A percentile compares a stretch with the other conserved stretches of the same genome.
phyloP scores from a whole-genome alignment of 2,329 filamentous ascomycete species.

The Aspergillus aculeatus region DNA sequence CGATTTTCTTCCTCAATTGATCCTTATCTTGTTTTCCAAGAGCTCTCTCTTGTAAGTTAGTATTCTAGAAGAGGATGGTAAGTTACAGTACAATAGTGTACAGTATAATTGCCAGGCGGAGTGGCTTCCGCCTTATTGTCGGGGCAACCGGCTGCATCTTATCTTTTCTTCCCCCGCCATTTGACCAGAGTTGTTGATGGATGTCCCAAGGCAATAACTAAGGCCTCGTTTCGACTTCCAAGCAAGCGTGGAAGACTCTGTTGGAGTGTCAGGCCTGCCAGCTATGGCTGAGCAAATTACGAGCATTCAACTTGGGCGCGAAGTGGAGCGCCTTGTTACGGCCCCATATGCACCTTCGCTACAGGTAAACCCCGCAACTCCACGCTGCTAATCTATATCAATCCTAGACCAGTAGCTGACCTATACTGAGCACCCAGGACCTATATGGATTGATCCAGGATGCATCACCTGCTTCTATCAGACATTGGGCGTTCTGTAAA shows the following conservation, averaged over 20 bases:
- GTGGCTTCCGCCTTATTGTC: conserved; percentile 9
- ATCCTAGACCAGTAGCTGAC: conserved; percentile 9
- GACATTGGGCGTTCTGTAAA: conserved; percentile 49
- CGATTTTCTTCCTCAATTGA: too few species aligned
- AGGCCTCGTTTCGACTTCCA: neutral
- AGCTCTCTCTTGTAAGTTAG: too few species aligned
- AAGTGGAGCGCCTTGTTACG: conserved; percentile 49
- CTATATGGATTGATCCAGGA: conserved; percentile 29
- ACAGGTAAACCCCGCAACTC: conserved; percentile 40
- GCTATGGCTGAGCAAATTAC: conserved; percentile 27
- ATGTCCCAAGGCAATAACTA: neutral
- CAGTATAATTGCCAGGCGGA: neutral
- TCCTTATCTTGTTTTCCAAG: too few species aligned
- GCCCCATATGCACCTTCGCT: conserved; percentile 53
- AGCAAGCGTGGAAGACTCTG: neutral
- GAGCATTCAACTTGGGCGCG: conserved; percentile 31
- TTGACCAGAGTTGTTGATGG: neutral
- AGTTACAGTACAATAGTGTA: too few species aligned
- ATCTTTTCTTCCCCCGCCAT: conserved; percentile 9
- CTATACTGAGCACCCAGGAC: conserved; percentile 23
- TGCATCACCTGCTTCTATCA: conserved; percentile 38
- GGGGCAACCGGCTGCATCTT: conserved; percentile 20
- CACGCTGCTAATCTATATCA: neutral
- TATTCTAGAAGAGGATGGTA: too few species aligned
- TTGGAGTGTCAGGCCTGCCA: neutral